Percentiles rank a stretch among this genome's conserved stretches.
phyloP scores from a whole-genome alignment of 257 asterid genomes.

The Nicotiana tabacum region DNA sequence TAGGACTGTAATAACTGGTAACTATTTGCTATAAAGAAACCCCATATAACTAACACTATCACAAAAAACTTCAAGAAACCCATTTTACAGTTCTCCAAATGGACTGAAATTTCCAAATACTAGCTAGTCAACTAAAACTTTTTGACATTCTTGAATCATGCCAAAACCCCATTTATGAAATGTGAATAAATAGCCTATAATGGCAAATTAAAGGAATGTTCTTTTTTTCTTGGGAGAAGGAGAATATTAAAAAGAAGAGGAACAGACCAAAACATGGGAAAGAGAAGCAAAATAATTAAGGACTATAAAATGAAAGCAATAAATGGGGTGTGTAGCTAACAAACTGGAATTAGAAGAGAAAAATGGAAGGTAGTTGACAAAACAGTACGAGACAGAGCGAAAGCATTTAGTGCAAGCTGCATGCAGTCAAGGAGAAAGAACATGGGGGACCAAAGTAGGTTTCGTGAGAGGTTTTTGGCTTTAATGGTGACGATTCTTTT shows the following conservation, averaged over 20 bases:
- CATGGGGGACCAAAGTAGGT: background rate
- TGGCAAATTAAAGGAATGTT: constrained; percentile 6
- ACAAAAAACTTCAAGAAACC: constrained; percentile 25
- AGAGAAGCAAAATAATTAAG: background rate
- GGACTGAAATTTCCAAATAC: background rate
- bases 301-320: background rate
- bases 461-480: background rate
- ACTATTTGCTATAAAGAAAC: constrained; percentile 42
- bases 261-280: background rate
- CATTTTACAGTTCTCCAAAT: constrained; percentile 28
- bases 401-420: constrained; percentile 22
- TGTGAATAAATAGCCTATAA: background rate
- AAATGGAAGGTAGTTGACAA: constrained; percentile 17
- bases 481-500: background rate
- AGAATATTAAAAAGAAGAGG: background rate
- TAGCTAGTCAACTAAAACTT: too few species aligned
- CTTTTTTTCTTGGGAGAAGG: background rate
- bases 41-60: constrained; percentile 36
- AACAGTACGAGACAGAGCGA: background rate
- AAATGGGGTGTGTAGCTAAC: background rate
- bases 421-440: constrained; percentile 22
- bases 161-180: background rate
- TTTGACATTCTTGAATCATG: constrained; percentile 1
- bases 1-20: constrained; percentile 56
- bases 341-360: background rate